Percentiles rank a stretch among this genome's conserved stretches.
These are phyloP conservation scores for Annulohypoxylon moriforme DNA, from an alignment of 495 filamentous ascomycete species.

Conservation along the genomic window DNA sequence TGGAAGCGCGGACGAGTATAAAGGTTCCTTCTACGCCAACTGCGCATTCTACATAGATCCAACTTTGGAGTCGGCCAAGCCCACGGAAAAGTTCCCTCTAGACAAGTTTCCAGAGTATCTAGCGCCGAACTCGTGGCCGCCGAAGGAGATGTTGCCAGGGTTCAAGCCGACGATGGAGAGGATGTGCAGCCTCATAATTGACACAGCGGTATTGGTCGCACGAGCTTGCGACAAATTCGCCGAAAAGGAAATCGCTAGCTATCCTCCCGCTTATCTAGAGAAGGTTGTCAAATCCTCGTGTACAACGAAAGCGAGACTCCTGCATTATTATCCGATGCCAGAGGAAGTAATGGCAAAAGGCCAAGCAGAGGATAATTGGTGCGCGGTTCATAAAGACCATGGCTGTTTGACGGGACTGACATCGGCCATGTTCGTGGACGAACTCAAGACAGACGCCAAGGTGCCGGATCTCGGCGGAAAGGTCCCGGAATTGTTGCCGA, in stretches of 20 bases:
- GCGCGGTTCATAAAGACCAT: conserved; percentile 92
- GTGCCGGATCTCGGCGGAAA: conserved; percentile 49
- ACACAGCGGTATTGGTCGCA: conserved; percentile 87
- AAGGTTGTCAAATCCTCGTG: conserved; percentile 84
- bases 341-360: conserved; percentile 37
- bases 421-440: conserved; percentile 95
- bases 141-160: conserved; percentile 70
- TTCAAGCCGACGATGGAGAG: conserved; percentile 78
- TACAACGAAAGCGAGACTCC: conserved; percentile 89
- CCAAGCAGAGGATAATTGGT: conserved; percentile 89
- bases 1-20: conserved; percentile 89
- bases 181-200: conserved; percentile 86
- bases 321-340: conserved; percentile 89
- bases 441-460: conserved; percentile 64
- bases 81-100: conserved; percentile 66
- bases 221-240: conserved; percentile 89
- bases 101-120: conserved; percentile 70
- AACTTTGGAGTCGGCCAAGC: conserved; percentile 66
- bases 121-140: conserved; percentile 86
- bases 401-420: conserved; percentile 95
- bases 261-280: conserved; percentile 82
- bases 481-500: conserved; percentile 52
- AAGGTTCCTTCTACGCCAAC: conserved; percentile 97
- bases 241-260: conserved; percentile 76
- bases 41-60: conserved; percentile 89